Evolutionary conservation across 768 basidiomycete species (phyloP).

Genomic region (Calocybe gangraenosa): DNA sequence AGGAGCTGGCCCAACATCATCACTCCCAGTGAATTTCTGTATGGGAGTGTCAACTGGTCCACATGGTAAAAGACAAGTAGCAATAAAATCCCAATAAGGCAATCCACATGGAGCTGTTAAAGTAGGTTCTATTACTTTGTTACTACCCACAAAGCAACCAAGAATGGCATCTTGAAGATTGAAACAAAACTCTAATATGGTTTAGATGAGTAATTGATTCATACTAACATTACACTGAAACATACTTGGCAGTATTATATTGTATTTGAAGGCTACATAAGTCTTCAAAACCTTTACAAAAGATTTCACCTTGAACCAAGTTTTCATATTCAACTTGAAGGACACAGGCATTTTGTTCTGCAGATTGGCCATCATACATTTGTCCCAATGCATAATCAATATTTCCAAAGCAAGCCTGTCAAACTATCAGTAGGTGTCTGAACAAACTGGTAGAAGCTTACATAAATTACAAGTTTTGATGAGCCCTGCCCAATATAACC

Average conservation of each 20-base stretch:
- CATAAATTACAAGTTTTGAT: no score
- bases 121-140: no score
- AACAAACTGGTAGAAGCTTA: no score
- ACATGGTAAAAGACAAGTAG: slow-evolving; percentile 15
- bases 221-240: background rate
- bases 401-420: background rate
- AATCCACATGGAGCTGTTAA: slow-evolving; percentile 4
- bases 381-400: slow-evolving; percentile 16
- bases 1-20: slow-evolving; percentile 14
- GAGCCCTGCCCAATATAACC: no score
- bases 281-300: slow-evolving; percentile 11
- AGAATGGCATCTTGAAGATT: slow-evolving; percentile 10
- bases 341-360: background rate
- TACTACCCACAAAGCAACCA: slow-evolving; percentile 3
- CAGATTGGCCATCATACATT: background rate
- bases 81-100: slow-evolving; percentile 12
- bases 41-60: slow-evolving; percentile 7
- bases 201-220: background rate
- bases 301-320: slow-evolving; percentile 9
- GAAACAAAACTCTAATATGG: slow-evolving; percentile 7
- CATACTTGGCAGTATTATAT: slow-evolving; percentile 1
- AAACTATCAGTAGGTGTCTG: no score
- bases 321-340: slow-evolving; percentile 14
- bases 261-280: slow-evolving; percentile 3
- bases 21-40: slow-evolving; percentile 19